Evolutionary conservation across 106 monocot species (phyloP), one percentile per base, ranked within the genome.

Genomic region (Dendrobium chrysotoxum): DNA sequence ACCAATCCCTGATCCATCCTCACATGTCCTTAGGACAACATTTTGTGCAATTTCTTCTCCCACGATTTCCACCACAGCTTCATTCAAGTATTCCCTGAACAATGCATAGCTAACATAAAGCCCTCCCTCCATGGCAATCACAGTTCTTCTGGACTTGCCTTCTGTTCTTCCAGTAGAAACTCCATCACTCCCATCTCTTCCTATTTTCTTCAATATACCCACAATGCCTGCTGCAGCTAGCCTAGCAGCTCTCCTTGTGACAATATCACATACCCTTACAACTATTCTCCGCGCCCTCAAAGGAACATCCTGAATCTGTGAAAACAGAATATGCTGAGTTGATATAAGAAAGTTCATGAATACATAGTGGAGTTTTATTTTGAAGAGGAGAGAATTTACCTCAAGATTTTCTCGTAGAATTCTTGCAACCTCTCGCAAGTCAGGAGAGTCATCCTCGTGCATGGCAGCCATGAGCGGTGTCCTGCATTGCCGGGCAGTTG

Each of bases 181-280:
- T 0, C 84, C 89, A 41, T 86, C 86, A 28, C 91, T 95, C 8
- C 94, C 95, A 80, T 99, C 99, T 78, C 95, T 85, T 10, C 99
- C 93, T 26, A 99, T 88, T 73, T 99, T 99, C 82, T 93, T 99
- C 75, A 99, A 45, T 85, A 95, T 99, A 8, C 99, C 95, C 13
- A 93, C 99, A 39, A 99, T 93, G n/a, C 99, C 99, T 10, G 99
- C 91, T 12, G 95, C 95, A 28, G 83, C 91, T 71, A 99, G 79
- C 40, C 93, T 84, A 2, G 99, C 99, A 39, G 99, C 99, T 68
- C 99, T 87, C 80, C 86, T 76, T 5, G 90, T 90, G 12, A 99
- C 95, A 25, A 89, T 85, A 75, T 95, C 93, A 61, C 93, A 99
- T 8, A 95, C 87, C 78, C 88, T 91, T 12, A 99, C 90, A 1